A percentile compares a stretch with the other conserved stretches of the same genome.
These are phyloP conservation scores for Exophiala spinifera DNA, from an alignment of 2,329 filamentous ascomycete genomes.

Conservation along the genomic window DNA sequence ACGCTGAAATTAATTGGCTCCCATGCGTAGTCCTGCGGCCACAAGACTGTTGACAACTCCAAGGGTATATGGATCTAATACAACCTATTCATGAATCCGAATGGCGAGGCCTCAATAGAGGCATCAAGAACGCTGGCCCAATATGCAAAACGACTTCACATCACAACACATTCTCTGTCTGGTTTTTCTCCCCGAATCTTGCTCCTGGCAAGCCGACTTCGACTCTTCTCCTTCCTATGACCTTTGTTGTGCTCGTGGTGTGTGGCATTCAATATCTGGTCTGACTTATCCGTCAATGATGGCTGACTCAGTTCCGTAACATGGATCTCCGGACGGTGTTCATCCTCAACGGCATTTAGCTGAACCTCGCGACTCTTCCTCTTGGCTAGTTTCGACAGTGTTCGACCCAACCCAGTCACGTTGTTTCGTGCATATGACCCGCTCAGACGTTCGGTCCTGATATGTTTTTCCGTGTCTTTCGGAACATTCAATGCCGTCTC, in stretches of 20 bases:
- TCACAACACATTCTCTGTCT: constrained; percentile 45
- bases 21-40: too few relatives aligned
- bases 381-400: constrained; percentile 15
- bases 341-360: neutral
- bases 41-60: too few relatives aligned
- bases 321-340: constrained; percentile 3
- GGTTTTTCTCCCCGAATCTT: constrained; percentile 32
- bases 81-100: neutral
- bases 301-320: constrained; percentile 10
- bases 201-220: constrained; percentile 25
- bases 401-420: constrained; percentile 25
- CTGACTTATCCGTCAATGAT: constrained; percentile 4
- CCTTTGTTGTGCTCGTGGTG: constrained; percentile 29
- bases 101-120: neutral
- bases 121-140: neutral
- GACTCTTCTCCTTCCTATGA: constrained; percentile 37
- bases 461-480: constrained; percentile 5
- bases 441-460: constrained; percentile 4
- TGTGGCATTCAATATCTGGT: neutral
- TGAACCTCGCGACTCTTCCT: constrained; percentile 22
- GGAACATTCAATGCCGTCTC: constrained; percentile 15
- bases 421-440: constrained; percentile 15
- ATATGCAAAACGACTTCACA: constrained; percentile 32
- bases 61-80: neutral
- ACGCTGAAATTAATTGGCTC: too few relatives aligned